Evolutionary conservation across 2,329 filamentous ascomycete genomes (phyloP), one percentile per base, ranked within the genome.

Genomic region (Exophiala sideris): DNA sequence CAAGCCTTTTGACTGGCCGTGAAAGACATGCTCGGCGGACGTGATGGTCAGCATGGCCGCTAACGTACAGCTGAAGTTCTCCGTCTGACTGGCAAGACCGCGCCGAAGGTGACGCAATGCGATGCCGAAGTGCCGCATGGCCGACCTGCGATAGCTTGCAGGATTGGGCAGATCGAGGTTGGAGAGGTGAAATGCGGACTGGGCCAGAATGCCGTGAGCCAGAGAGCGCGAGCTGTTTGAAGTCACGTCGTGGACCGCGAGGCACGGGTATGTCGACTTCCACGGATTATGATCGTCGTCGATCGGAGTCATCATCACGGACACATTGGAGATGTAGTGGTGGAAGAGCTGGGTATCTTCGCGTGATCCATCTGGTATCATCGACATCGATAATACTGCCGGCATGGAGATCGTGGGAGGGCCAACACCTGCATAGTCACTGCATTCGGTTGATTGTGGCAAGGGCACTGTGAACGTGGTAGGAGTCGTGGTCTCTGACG

Each of bases 21-120:
- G 52, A 35, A 55, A 55, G 39, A 55, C 52, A 46, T 55, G 52
- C 20, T 55, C 52, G 29, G 47, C 52, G n/a, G 50, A 34, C 14
- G 42, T 55, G 41, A 55, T 32, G 52, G 52, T 50, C 34, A 45
- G 36, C 16, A 55, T 40, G 11, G 52, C 46, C 33, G 52, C 52
- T 40, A 55, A 35, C 12, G 38, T 42, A 33, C 34, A 46, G 41
- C 39, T 55, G 41, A 41, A 50, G 20, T 50, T 29, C 41, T 50
- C 38, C n/a, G 52, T 39, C 14, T 38, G 40, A 18, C 20, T 24
- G 40, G 21, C 39, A 2, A 50, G 47, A 20, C 46, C 50, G 20
- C 32, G 20, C n/a, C 47, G 52, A 29, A 55, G 46, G n/a, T 50
- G 20, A 33, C 35, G 34, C 47, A 55, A 32, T 8, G 52, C 47